Evolutionary conservation across 2,329 filamentous ascomycete species (phyloP), one percentile per base, ranked within the genome.

Genomic region (Thermoascus crustaceus): DNA sequence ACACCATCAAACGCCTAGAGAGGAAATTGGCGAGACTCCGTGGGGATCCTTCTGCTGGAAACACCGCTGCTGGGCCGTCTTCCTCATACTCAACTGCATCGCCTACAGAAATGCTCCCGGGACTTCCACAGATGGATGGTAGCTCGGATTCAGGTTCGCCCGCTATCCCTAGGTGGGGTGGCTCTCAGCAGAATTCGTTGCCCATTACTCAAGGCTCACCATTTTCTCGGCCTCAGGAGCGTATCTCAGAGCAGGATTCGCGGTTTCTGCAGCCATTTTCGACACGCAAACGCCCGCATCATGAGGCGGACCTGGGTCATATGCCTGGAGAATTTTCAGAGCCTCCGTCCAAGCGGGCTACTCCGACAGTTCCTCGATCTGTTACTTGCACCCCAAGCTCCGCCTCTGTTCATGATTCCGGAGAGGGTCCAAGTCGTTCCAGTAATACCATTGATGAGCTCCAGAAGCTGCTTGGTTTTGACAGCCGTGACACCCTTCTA

Each of bases 1-100:
- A 48, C 4, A 42, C 32, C 11, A 53, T 59, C 27, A 42, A 41
- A 38, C 27, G 37, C 5, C 34, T 58, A 13, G 39, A 58, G 43
- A 30, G 38, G 27, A 44, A 45, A 30, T 39, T 60, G 19, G 48
- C 46, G 10, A 32, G 39, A 17, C 47, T 50, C 24, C 45, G 48
- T 30, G 45, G 47, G 18, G 32, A 40, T n/a, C 27, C 14, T 25
- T 26, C 22, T 16, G 19, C n/a, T 4, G 21, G 21, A 11, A 24
- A 20, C 10, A 4, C 9, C n/a, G 19, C 32, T n/a, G n/a, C n/a
- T 21, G 35, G 10, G 11, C 24, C 26, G 39, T 9, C 7, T 4
- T 32, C 11, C 31, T 16, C 38, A 22, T 7, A 17, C 7, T 22
- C 23, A 16, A 7, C 34, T 10, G 35, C 20, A 42, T 21, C n/a